phyloP scores from a whole-genome alignment of 129 eudicot genomes.

The Tagetes patula region DNA sequence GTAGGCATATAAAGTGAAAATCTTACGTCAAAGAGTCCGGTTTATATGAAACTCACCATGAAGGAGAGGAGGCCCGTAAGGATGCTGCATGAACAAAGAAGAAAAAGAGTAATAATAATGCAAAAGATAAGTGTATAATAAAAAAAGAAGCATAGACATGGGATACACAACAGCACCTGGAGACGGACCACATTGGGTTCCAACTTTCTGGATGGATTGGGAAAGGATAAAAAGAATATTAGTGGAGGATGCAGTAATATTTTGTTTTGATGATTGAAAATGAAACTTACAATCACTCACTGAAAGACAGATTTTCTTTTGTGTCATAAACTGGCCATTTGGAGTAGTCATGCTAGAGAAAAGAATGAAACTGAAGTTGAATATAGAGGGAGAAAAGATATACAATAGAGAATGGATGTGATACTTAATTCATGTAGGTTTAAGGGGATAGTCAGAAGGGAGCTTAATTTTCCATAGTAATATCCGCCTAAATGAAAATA shows the following conservation, averaged over 20 bases:
- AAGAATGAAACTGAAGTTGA: not conserved
- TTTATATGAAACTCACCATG: conserved; percentile 68
- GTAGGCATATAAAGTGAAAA: conserved; percentile 2
- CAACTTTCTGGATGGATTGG: conserved; percentile 98
- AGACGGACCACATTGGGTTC: conserved; percentile 99
- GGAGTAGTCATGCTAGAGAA: conserved; percentile 94
- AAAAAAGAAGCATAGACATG: not conserved
- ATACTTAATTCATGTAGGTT: conserved; percentile 95
- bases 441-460: conserved; percentile 94
- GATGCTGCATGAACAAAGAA: conserved; percentile 61
- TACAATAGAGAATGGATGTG: too few species aligned
- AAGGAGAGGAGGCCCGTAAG: conserved; percentile 91
- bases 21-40: conserved; percentile 12
- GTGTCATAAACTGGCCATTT: conserved; percentile 93
- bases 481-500: conserved; percentile 63
- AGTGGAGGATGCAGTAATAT: too few species aligned
- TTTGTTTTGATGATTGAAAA: too few species aligned
- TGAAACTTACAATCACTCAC: conserved; percentile 91
- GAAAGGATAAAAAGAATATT: conserved; percentile 7
- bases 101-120: not conserved
- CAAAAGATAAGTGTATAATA: conserved; percentile 25
- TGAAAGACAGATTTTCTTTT: conserved; percentile 86
- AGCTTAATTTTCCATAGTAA: conserved; percentile 94
- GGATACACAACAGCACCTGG: conserved; percentile 53
- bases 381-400: too few species aligned